A percentile compares a stretch with the other conserved stretches of the same genome.
These are phyloP conservation scores for Luffa acutangula DNA, from an alignment of 306 rosid genomes.

Conservation along the genomic window DNA sequence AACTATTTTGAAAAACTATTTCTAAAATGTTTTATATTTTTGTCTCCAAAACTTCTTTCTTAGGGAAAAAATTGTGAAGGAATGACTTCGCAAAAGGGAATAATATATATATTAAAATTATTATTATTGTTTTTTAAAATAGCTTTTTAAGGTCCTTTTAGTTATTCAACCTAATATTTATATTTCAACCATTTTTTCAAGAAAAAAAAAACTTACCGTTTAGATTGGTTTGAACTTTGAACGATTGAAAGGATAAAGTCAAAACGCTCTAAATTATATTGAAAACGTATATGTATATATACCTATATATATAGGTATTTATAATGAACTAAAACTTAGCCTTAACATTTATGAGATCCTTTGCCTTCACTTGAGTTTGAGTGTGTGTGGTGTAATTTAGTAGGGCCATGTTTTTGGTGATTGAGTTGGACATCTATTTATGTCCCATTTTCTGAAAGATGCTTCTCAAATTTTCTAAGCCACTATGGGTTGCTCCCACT, in stretches of 20 bases:
- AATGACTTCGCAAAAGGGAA: too few species aligned
- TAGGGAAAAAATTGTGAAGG: too few species aligned
- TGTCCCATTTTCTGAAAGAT: conserved; percentile 12
- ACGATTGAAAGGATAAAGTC: not conserved
- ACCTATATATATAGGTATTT: not conserved
- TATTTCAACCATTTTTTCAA: not conserved
- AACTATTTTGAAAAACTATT: too few species aligned
- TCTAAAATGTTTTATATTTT: too few species aligned
- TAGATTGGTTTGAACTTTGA: not conserved
- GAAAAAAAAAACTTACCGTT: not conserved
- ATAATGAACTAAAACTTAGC: conserved; percentile 3
- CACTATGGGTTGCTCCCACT: conserved; percentile 3
- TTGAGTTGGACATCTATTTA: conserved; percentile 11
- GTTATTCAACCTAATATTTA: not conserved
- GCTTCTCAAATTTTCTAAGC: conserved; percentile 13
- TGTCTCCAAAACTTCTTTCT: too few species aligned
- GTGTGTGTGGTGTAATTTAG: conserved; percentile 10
- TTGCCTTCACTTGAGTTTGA: not conserved
- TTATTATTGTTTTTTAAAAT: too few species aligned
- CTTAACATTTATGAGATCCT: conserved; percentile 7
- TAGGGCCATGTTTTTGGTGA: conserved; percentile 8
- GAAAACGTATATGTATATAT: not conserved
- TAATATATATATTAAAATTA: too few species aligned
- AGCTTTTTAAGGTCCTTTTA: too few species aligned
- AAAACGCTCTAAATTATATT: not conserved